These are phyloP conservation scores for Zostera marina DNA, from an alignment of 116 monocot genomes.

Conservation along the genomic window DNA sequence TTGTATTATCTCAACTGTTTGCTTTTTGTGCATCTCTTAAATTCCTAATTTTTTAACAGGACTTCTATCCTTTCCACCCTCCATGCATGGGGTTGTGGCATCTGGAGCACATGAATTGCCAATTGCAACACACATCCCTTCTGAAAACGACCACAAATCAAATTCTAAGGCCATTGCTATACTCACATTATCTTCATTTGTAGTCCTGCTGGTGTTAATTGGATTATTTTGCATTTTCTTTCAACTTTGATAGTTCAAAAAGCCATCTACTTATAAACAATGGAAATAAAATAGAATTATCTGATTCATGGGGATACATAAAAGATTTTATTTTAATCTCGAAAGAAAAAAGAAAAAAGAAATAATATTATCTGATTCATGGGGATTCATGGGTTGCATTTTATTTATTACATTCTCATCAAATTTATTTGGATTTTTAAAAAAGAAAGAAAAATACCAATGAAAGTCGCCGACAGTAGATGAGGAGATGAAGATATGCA, in stretches of 20 bases:
- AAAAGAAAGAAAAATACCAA: too few species aligned
- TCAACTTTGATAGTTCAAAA: constrained; percentile 15
- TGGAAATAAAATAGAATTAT: too few species aligned
- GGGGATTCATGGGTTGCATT: too few species aligned
- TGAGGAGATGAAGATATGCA: too few species aligned
- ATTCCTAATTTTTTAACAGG: constrained; percentile 23
- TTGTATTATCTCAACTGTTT: not conserved
- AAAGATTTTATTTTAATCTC: too few species aligned
- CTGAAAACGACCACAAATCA: constrained; percentile 20
- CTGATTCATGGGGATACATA: too few species aligned
- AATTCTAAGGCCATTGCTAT: constrained; percentile 31
- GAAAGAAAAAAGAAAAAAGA: too few species aligned
- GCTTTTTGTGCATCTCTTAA: not conserved
- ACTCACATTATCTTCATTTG: constrained; percentile 30
- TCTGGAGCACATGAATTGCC: constrained; percentile 37
- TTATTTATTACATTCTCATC: too few species aligned
- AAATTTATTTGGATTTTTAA: too few species aligned
- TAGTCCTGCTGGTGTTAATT: constrained; percentile 26
- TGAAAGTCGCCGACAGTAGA: too few species aligned
- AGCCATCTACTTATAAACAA: constrained; percentile 8
- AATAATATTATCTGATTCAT: too few species aligned
- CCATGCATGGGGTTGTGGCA: constrained; percentile 5
- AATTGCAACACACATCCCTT: constrained; percentile 37
- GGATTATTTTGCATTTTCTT: constrained; percentile 22
- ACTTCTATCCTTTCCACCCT: constrained; percentile 45